phyloP scores from a whole-genome alignment of 805 yeast species.

The Suhomyces vadensis region DNA sequence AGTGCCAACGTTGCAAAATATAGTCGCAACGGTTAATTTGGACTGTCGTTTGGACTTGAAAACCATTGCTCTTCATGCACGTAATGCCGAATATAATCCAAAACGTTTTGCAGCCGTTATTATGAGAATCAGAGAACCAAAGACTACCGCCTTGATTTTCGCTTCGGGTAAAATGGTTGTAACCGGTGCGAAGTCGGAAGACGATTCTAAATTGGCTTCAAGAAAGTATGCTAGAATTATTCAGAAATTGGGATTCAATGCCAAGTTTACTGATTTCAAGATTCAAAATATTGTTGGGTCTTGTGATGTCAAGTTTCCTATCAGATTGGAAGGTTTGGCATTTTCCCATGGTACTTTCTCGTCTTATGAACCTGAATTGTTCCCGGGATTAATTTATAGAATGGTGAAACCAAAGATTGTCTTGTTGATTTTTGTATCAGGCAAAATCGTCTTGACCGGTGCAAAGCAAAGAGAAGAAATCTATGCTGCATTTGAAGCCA shows the following conservation, averaged over 20 bases:
- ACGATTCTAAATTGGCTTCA: constrained; percentile 96
- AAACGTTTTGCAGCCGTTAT: constrained; percentile 99
- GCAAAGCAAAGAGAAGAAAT: constrained; percentile 99
- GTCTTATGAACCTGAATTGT: constrained; percentile 95
- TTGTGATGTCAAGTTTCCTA: constrained; percentile 98
- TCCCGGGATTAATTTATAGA: constrained; percentile 97
- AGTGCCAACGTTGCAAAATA: constrained; percentile 92
- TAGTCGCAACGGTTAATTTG: constrained; percentile 95
- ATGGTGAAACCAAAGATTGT: constrained; percentile 99
- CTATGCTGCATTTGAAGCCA: constrained; percentile 96
- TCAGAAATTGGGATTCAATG: constrained; percentile 96
- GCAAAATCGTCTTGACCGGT: constrained; percentile 96
- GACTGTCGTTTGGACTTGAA: constrained; percentile 95
- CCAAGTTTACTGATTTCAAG: constrained; percentile 96
- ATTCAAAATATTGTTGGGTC: constrained; percentile 98
- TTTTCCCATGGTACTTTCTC: constrained; percentile 98
- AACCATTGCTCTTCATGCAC: constrained; percentile 96
- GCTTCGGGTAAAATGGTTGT: constrained; percentile 99
- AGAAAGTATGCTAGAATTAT: constrained; percentile 97
- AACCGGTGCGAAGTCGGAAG: constrained; percentile 98
- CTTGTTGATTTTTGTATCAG: constrained; percentile 90
- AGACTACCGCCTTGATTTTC: constrained; percentile 94
- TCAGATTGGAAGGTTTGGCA: constrained; percentile 94
- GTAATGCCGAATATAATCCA: constrained; percentile 98
- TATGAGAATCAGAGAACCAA: constrained; percentile 98